These are phyloP conservation scores for Sherardia arvensis DNA, from an alignment of 257 asterid species.

Conservation along the genomic window DNA sequence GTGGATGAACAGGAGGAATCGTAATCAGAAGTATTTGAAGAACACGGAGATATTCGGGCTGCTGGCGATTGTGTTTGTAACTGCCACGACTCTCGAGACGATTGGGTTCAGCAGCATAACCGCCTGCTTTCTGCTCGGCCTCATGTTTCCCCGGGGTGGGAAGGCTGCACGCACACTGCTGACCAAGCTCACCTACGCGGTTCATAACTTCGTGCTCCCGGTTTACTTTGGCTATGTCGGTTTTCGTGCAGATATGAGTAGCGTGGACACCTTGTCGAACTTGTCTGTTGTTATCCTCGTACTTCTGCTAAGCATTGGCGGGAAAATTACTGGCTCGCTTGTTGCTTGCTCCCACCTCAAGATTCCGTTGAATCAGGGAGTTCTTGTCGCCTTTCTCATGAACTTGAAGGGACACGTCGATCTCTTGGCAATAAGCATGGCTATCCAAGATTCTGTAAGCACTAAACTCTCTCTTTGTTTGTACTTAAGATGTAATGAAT, in stretches of 20 bases:
- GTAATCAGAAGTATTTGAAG: slow-evolving; percentile 66
- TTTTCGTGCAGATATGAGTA: slow-evolving; percentile 66
- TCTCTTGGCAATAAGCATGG: slow-evolving; percentile 56
- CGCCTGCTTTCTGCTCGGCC: slow-evolving; percentile 73
- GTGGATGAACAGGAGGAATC: slow-evolving; percentile 74
- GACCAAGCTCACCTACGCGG: slow-evolving; percentile 67
- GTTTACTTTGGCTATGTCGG: slow-evolving; percentile 91
- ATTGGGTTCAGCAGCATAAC: slow-evolving; percentile 77
- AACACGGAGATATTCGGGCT: slow-evolving; percentile 56
- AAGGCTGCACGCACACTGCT: slow-evolving; percentile 75
- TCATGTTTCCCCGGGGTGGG: slow-evolving; percentile 89
- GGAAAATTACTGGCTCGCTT: slow-evolving; percentile 75
- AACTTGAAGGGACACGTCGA: slow-evolving; percentile 96
- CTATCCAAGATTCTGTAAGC: slow-evolving; percentile 55
- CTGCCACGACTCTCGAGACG: slow-evolving; percentile 64
- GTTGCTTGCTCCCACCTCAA: slow-evolving; percentile 76
- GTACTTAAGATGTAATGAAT: neutral
- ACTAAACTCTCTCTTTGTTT: neutral
- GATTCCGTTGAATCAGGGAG: slow-evolving; percentile 85
- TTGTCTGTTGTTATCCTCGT: slow-evolving; percentile 41
- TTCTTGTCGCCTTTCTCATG: slow-evolving; percentile 82
- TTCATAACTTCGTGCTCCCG: slow-evolving; percentile 79
- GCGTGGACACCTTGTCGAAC: slow-evolving; percentile 38
- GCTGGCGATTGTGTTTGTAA: slow-evolving; percentile 57
- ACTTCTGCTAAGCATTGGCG: slow-evolving; percentile 77